phyloP scores from a whole-genome alignment of 176 grass and related monocot genomes.

The Zea mays region DNA sequence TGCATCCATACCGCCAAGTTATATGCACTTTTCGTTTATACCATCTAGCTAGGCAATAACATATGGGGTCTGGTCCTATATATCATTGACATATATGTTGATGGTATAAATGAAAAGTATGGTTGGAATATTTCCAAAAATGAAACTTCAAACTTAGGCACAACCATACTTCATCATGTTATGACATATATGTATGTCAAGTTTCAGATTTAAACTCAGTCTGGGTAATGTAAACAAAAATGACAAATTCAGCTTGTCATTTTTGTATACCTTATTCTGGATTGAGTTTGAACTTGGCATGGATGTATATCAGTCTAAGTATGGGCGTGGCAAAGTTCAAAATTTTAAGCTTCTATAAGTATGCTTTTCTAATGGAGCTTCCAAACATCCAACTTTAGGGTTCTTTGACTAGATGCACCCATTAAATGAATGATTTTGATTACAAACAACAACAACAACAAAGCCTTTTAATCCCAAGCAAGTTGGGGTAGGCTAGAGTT shows the following conservation, averaged over 20 bases:
- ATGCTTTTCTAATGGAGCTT: neutral
- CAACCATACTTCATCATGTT: neutral
- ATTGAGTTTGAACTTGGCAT: neutral
- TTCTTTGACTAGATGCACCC: neutral
- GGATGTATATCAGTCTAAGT: neutral
- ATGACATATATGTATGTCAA: neutral
- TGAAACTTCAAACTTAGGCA: neutral
- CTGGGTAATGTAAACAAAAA: too few species aligned
- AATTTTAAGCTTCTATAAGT: neutral
- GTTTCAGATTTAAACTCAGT: neutral
- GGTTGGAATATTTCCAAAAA: neutral
- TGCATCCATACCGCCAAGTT: neutral
- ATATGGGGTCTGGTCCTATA: too few species aligned
- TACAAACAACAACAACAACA: too few species aligned
- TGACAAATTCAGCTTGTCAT: too few species aligned
- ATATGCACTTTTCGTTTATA: neutral
- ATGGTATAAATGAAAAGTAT: conserved; percentile 1
- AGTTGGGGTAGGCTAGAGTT: too few species aligned
- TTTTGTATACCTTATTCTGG: too few species aligned
- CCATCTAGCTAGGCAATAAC: neutral
- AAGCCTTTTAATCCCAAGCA: too few species aligned
- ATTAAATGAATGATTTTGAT: conserved; percentile 19
- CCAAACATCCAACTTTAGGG: neutral
- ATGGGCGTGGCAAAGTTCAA: neutral
- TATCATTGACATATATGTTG: neutral